Conservation (phyloP, 2,329 filamentous ascomycete genomes). For the Bipolaris victoriae region DNA sequence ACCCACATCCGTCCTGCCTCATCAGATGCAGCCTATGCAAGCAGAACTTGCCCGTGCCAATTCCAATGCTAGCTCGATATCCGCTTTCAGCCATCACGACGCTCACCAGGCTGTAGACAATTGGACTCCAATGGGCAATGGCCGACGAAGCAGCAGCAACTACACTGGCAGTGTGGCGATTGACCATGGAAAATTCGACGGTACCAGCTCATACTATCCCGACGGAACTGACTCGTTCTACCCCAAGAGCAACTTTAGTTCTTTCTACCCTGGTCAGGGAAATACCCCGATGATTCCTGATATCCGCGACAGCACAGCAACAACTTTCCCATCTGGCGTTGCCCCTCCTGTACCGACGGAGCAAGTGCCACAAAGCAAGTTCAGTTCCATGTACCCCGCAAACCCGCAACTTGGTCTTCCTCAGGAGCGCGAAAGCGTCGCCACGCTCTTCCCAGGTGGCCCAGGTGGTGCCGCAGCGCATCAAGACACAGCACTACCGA, state of each 20-base stretch:
- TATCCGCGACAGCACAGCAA: constrained; percentile 64
- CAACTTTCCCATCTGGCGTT: constrained; percentile 36
- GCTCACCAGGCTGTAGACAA: constrained; percentile 39
- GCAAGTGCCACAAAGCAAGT: constrained; percentile 29
- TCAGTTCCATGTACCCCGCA: constrained; percentile 35
- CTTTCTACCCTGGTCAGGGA: constrained; percentile 51
- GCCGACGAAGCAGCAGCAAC: constrained; percentile 51
- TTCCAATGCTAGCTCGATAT: constrained; percentile 45
- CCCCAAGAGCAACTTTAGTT: constrained; percentile 63
- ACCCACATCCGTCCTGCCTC: constrained; percentile 54
- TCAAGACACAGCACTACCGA: constrained; percentile 23
- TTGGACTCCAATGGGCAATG: constrained; percentile 46
- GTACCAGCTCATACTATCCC: constrained; percentile 57
- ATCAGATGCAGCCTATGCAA: constrained; percentile 44
- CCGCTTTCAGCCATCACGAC: constrained; percentile 39
- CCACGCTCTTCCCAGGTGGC: constrained; percentile 42
- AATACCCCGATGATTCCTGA: constrained; percentile 61
- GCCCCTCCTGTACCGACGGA: constrained; percentile 22
- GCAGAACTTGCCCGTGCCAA: constrained; percentile 48
- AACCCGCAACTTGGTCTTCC: constrained; percentile 37
- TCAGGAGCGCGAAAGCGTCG: constrained; percentile 60
- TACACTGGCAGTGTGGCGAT: constrained; percentile 54
- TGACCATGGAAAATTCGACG: constrained; percentile 57
- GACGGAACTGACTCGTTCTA: constrained; percentile 45
- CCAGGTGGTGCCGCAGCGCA: constrained; percentile 21